Evolutionary conservation across 257 asterid species (phyloP).

Genomic region (Solanum piurae): DNA sequence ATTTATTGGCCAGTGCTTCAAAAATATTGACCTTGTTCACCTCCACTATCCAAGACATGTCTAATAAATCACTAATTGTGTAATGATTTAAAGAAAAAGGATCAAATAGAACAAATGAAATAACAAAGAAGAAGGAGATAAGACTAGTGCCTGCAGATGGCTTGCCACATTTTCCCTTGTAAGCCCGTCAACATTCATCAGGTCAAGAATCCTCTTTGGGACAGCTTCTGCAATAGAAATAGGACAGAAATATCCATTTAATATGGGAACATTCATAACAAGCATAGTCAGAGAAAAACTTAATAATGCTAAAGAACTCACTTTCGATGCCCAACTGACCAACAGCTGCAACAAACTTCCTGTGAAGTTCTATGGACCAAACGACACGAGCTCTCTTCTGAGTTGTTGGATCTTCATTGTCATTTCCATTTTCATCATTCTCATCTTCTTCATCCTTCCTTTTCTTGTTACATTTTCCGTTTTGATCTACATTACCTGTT

Average conservation of each 20-base stretch:
- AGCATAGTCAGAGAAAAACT: neutral
- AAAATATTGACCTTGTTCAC: neutral
- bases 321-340: conserved; percentile 87
- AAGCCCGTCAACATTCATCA: conserved; percentile 85
- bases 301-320: conserved; percentile 14
- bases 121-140: neutral
- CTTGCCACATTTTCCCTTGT: conserved; percentile 89
- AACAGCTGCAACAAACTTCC: conserved; percentile 77
- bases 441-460: conserved; percentile 84
- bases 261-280: neutral
- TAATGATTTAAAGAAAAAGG: neutral
- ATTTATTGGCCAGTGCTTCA: neutral
- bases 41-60: neutral
- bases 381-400: conserved; percentile 84
- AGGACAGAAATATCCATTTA: neutral
- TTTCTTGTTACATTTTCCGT: conserved; percentile 45
- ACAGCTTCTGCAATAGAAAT: conserved; percentile 65
- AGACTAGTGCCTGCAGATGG: conserved; percentile 73
- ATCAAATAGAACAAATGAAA: neutral
- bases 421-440: conserved; percentile 39
- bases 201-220: conserved; percentile 79
- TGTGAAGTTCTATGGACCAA: conserved; percentile 90
- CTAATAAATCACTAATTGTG: neutral
- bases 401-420: conserved; percentile 45
- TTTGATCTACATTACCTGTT: conserved; percentile 38